These are phyloP conservation scores for Pouteria glomerata DNA, from an alignment of 148 eudicot species.

Conservation along the genomic window DNA sequence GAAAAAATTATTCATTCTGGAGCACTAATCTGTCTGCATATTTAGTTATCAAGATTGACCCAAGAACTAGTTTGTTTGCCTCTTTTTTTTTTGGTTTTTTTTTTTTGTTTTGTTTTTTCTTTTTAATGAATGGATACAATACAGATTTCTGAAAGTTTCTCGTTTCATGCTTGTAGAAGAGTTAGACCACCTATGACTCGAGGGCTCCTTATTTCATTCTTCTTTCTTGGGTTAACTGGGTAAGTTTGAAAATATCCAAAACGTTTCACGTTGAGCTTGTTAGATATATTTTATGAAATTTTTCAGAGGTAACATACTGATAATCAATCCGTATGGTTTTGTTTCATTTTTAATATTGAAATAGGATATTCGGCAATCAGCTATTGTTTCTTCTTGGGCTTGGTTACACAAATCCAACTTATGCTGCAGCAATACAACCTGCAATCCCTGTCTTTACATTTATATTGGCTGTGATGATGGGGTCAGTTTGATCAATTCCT, in stretches of 20 bases:
- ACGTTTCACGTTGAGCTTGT: neutral
- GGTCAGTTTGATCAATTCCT: constrained; percentile 49
- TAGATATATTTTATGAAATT: neutral
- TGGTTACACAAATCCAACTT: constrained; percentile 91
- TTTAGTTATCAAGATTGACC: neutral
- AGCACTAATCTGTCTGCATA: too few relatives aligned
- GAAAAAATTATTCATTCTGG: too few relatives aligned
- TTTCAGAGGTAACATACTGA: neutral
- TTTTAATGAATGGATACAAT: neutral
- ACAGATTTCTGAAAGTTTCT: neutral
- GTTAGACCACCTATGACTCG: constrained; percentile 68
- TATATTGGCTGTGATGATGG: constrained; percentile 71
- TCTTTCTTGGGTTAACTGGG: constrained; percentile 94
- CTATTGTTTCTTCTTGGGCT: constrained; percentile 93
- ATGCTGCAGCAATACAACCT: constrained; percentile 97
- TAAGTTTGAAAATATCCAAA: constrained; percentile 24
- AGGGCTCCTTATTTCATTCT: constrained; percentile 47
- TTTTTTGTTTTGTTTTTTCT: too few relatives aligned
- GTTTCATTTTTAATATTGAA: constrained; percentile 12
- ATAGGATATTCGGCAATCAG: constrained; percentile 92
- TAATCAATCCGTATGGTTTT: neutral
- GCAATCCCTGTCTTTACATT: constrained; percentile 95
- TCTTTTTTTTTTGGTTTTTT: too few relatives aligned
- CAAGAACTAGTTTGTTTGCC: neutral
- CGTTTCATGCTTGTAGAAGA: constrained; percentile 48